Evolutionary conservation across 768 basidiomycete genomes (phyloP).

Genomic region (Exsudoporus frostii): DNA sequence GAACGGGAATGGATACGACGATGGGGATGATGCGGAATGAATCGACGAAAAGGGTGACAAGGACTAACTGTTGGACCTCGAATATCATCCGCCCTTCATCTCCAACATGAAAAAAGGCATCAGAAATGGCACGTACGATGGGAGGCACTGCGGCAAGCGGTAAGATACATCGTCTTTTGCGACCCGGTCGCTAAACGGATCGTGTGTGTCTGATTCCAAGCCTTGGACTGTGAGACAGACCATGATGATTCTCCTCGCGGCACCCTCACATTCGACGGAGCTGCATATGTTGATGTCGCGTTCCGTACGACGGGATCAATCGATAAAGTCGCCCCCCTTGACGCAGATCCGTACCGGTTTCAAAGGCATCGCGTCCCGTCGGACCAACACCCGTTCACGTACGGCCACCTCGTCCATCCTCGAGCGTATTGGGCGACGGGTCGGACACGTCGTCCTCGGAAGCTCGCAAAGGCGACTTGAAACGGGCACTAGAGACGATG

Average conservation of each 20-base stretch:
- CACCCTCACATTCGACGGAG: conserved; percentile 71
- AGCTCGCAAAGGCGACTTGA: conserved; percentile 60
- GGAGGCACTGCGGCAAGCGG: conserved; percentile 72
- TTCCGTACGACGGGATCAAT: conserved; percentile 57
- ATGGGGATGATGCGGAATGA: conserved; percentile 52
- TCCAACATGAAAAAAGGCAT: conserved; percentile 61
- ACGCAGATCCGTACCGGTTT: conserved; percentile 54
- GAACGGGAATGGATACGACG: conserved; percentile 18
- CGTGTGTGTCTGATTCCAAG: conserved; percentile 60
- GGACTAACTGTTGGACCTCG: conserved; percentile 69
- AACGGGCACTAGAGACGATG: conserved; percentile 64
- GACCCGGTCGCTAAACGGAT: conserved; percentile 5
- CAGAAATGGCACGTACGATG: conserved; percentile 73
- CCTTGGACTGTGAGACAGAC: conserved; percentile 80
- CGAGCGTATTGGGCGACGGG: conserved; percentile 48
- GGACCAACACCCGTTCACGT: conserved; percentile 47
- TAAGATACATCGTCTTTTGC: conserved; percentile 33
- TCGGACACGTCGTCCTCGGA: conserved; percentile 50
- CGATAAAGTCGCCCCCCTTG: conserved; percentile 49
- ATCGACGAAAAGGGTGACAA: conserved; percentile 72
- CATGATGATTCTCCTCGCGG: conserved; percentile 69
- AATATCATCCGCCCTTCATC: conserved; percentile 72
- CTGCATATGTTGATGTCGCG: conserved; percentile 64
- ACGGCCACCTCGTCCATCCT: conserved; percentile 45
- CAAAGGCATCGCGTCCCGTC: conserved; percentile 54